Evolutionary conservation across 805 yeast genomes (phyloP), one percentile per base, ranked within the genome.

Genomic region (Candida palmyrensis): DNA sequence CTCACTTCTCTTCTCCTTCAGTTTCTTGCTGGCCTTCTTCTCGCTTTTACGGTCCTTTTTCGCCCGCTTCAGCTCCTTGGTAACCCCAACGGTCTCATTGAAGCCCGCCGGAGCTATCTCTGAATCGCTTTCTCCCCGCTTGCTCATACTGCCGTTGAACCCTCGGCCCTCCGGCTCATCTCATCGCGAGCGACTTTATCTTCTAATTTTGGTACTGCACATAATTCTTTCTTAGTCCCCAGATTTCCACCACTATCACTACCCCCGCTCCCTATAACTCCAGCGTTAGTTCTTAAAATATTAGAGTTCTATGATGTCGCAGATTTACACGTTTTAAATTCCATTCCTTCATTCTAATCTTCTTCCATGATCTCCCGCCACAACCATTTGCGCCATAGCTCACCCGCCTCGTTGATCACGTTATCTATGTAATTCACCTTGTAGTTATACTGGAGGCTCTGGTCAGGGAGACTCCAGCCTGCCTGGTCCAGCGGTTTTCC

Each of bases 341-440:
- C n/a, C n/a, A n/a, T n/a, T n/a, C n/a, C n/a, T n/a, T n/a, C 24
- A 25, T 7, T 28, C 27, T 32, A 48, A 37, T 45, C 48, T 27
- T 57, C 59, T 27, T 59, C 66, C 27, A 50, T 45, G 59, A 59
- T 54, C 39, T 65, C 71, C 42, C 53, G 43, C 66, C 66, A 84
- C 25, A 83, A 59, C 85, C 90, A 84, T 47, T 78, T 81, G 42
- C 96, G 67, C 95, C 95, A 86, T 27, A 83, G 65, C 48, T 86
- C 95, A 20, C 95, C 95, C 2, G 94, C 89, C 52, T 81, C 89
- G 35, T 65, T 61, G 27, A 85, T 68, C 18, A 86, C 69, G 42
- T 79, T 81, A 48, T 83, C 88, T 52, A 86, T 81, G 43, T 82
- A 86, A 41, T 71, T 73, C 25, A 68, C 60, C 36, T 63, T 65